phyloP scores from a whole-genome alignment of 2,329 filamentous ascomycete species.

The Aspergillus fijiensis region DNA sequence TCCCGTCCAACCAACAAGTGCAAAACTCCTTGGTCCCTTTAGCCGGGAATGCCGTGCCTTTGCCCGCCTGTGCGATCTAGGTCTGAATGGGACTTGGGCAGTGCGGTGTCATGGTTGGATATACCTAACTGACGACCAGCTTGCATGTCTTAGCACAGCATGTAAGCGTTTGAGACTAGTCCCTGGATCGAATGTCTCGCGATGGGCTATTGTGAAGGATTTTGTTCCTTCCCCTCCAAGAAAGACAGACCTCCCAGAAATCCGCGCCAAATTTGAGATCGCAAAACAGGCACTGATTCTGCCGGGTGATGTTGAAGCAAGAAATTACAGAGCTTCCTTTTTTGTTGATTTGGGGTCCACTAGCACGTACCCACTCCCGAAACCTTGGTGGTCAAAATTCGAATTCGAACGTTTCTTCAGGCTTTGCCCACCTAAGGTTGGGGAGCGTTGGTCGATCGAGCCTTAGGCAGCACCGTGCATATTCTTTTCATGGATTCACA shows the following conservation, averaged over 20 bases:
- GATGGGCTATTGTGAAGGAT: slow-evolving; percentile 7
- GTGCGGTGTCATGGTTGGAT: slow-evolving; percentile 4
- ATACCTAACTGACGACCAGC: not conserved
- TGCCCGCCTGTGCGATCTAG: slow-evolving; percentile 3
- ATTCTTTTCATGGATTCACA: too few relatives aligned
- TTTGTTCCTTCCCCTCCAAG: not conserved
- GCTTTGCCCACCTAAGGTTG: too few relatives aligned
- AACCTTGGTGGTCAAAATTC: too few relatives aligned
- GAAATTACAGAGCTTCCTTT: not conserved
- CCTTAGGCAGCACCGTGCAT: too few relatives aligned
- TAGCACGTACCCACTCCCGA: not conserved
- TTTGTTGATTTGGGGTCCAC: slow-evolving; percentile 4
- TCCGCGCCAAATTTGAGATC: not conserved
- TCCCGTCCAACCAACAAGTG: not conserved
- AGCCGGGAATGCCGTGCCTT: slow-evolving; percentile 1
- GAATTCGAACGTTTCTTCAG: too few relatives aligned
- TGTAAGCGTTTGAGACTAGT: not conserved
- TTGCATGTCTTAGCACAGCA: not conserved
- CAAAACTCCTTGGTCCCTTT: not conserved
- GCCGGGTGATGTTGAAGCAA: not conserved
- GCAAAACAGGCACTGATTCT: not conserved
- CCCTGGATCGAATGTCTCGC: not conserved
- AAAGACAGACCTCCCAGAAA: not conserved
- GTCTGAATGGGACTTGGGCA: not conserved
- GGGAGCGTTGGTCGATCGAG: too few relatives aligned